Base-by-base conservation (phyloP, 495 filamentous ascomycete species). In the Darksidea phi region DNA sequence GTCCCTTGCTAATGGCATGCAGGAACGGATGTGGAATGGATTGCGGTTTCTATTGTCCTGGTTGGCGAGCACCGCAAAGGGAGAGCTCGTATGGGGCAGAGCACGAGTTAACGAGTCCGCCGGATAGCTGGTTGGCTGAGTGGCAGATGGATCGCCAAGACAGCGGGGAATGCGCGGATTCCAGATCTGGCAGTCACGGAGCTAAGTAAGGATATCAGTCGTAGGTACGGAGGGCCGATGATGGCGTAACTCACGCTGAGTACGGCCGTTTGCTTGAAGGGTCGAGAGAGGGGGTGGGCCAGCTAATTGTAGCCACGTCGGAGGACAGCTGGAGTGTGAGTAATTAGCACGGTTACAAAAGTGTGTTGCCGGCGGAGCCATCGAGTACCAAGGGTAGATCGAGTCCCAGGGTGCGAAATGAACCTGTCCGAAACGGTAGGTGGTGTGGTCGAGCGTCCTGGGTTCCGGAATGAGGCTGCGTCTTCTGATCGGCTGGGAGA, bases 71-170 rank as follows among this genome's bases (percentile, higher is more conserved):
- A 48, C 52, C 32, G 55, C 59, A 59, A 68, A 70, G 67, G 66
- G 71, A 67, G 54, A 57, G 52, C 48, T 52, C 43, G 18, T 64
- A 51, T 26, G 56, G 38, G 63, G 73, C 69, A 74, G 69, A 75
- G 68, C 71, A 73, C 72, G 73, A 74, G 63, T 68, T 71, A 75
- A 75, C 73, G 73, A 63, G 64, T 73, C 73, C 70, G 60, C 73
- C 48, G 46, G 52, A 64, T 61, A 57, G 57, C 32, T 57, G 38
- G 15, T 50, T 49, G 47, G 28, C 10, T 21, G 23, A 23, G 51
- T 17, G 63, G 48, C 54, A 25, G 47, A 49, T 52, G 47, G 52
- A 60, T 67, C 55, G 64, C 59, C 64, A 67, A 67, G 66, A 55
- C 47, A 50, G 52, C 59, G 38, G 65, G 61, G 66, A 68, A 68